These are phyloP conservation scores for Saussurea involucrata DNA, from an alignment of 129 eudicot species.

Conservation along the genomic window DNA sequence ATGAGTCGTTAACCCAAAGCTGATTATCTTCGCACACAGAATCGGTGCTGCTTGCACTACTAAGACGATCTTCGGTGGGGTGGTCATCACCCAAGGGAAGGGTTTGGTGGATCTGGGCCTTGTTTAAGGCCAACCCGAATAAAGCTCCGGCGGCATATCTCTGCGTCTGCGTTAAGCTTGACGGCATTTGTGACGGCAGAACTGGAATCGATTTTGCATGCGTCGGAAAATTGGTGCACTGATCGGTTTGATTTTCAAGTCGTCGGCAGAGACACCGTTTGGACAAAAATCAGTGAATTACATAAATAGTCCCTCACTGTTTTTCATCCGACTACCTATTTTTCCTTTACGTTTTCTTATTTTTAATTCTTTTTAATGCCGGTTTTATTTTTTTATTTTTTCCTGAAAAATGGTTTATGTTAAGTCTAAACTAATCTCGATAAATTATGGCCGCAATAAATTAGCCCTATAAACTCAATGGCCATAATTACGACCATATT, in stretches of 20 bases:
- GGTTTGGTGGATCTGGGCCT: conserved; percentile 81
- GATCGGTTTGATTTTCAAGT: conserved; percentile 21
- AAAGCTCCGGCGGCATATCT: conserved; percentile 87
- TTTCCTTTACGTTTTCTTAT: neutral
- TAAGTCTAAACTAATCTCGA: no score
- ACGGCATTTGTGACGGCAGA: conserved; percentile 29
- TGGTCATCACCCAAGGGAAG: conserved; percentile 49
- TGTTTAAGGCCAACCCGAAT: conserved; percentile 78
- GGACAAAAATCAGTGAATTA: neutral
- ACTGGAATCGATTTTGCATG: conserved; percentile 6
- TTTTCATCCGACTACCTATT: neutral
- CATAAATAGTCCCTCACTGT: conserved; percentile 15
- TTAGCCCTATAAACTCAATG: no score
- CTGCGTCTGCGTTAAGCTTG: conserved; percentile 64
- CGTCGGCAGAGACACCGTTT: conserved; percentile 26
- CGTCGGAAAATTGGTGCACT: conserved; percentile 2
- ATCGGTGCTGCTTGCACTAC: conserved; percentile 46
- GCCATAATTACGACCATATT: no score
- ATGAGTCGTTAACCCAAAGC: conserved; percentile 71
- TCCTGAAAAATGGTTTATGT: no score
- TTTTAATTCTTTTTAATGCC: no score
- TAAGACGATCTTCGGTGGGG: conserved; percentile 31
- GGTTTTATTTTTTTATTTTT: no score
- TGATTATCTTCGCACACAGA: conserved; percentile 70
- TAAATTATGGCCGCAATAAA: no score